Base-by-base conservation (phyloP, 139 green algal genomes). In the Ostreobium quekettii region DNA sequence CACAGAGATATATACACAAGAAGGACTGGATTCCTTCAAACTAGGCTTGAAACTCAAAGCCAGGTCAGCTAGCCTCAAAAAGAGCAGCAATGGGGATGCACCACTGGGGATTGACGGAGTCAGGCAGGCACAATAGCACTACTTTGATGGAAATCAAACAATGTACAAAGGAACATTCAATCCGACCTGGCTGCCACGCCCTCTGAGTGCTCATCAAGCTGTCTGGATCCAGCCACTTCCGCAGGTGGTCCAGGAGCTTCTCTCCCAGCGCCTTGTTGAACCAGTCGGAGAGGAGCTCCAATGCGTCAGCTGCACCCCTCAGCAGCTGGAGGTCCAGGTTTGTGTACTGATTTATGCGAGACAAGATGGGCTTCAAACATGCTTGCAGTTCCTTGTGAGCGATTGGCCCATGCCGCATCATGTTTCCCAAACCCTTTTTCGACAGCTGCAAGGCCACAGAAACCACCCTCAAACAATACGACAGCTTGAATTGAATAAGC, bases 241-340 rank as follows among this genome's bases (percentile, higher is more conserved):
- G 77, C 30, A 98, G 77, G 76, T 98, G 92, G 47, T 97, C 89
- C 35, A 95, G 78, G 36, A 98, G 83, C 76, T 95, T 96, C 60
- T 97, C 86, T 7, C 93, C 93, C 46, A 98, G 82, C 3, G 87
- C 93, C 24, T 87, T 77, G 76, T 96, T 98, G 81, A 98, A 98
- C 82, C 87, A 94, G 66, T 89, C 85, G 48, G 75, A 74, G 35
- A 96, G 83, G 49, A 96, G 85, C 74, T 90, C 80, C 59, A 95
- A 72, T 53, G 86, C 66, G 33, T 78, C 65, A 11, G 73, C 75
- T n/a, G 85, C 66, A 53, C 71, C 71, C 33, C 26, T 38, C 48
- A 77, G 32, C 4, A 75, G 48, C 57, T 69, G 49, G 5, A 68
- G 36, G 42, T 68, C 61, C 35, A 68, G 36, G 15, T 15, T 33